Percentiles rank a stretch among this genome's conserved stretches.
Evolutionary conservation across 2,329 filamentous ascomycete species (phyloP).

Genomic region (Graphium sp.): DNA sequence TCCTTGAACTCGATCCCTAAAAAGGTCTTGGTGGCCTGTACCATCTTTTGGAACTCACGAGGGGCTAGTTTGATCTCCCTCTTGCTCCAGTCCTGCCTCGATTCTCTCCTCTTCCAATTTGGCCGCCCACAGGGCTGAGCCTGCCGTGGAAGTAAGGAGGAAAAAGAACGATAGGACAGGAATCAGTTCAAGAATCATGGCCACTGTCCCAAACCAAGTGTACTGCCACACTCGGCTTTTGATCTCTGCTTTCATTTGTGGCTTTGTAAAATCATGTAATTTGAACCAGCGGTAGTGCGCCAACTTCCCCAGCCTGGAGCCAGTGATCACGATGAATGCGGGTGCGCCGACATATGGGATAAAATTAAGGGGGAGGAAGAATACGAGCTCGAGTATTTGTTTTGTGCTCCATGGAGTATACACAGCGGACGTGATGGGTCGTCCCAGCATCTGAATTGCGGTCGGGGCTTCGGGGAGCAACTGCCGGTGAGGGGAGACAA

Average conservation of each 20-base stretch:
- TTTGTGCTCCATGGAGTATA: conserved; percentile 81
- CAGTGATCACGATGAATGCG: conserved; percentile 76
- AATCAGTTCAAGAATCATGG: conserved; percentile 72
- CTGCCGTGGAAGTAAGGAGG: conserved; percentile 69
- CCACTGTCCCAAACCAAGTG: conserved; percentile 81
- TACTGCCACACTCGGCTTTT: conserved; percentile 61
- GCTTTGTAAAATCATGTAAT: conserved; percentile 56
- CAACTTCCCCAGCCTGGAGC: conserved; percentile 72
- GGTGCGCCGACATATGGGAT: conserved; percentile 71
- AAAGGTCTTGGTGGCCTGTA: no score
- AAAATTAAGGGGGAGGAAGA: conserved; percentile 71
- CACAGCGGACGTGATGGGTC: conserved; percentile 57
- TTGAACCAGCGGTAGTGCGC: conserved; percentile 87
- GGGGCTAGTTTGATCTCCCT: conserved; percentile 2
- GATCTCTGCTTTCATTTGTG: conserved; percentile 56
- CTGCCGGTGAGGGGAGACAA: conserved; percentile 50
- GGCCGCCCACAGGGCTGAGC: conserved; percentile 73
- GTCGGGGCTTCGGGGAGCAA: conserved; percentile 51
- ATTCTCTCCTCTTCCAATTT: conserved; percentile 47
- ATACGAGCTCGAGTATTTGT: conserved; percentile 75
- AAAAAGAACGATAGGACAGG: conserved; percentile 91
- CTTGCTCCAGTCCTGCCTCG: conserved; percentile 2
- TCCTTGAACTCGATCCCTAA: no score
- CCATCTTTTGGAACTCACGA: not conserved
- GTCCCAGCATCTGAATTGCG: conserved; percentile 66